These are phyloP conservation scores for Nakaseomyces sp. DNA, from an alignment of 1,139 yeast species.

Conservation along the genomic window DNA sequence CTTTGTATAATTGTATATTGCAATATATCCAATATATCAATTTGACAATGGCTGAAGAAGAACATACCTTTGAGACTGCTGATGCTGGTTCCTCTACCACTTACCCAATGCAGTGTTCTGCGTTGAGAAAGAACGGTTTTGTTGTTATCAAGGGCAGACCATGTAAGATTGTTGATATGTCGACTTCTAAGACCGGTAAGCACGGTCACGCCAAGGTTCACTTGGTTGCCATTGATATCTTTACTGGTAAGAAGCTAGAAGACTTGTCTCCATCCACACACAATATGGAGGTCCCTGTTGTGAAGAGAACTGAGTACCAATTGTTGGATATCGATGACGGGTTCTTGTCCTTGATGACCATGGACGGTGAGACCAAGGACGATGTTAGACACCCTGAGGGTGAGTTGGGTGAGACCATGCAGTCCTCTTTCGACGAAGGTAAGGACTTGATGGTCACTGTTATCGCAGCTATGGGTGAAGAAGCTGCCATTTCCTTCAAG, in stretches of 20 bases:
- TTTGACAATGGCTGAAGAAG: conserved; percentile 73
- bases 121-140: conserved; percentile 99
- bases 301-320: conserved; percentile 89
- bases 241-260: conserved; percentile 99
- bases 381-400: conserved; percentile 98
- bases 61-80: conserved; percentile 93
- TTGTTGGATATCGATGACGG: conserved; percentile 98
- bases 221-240: conserved; percentile 96
- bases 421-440: conserved; percentile 91
- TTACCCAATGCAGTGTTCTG: conserved; percentile 99
- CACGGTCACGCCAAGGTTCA: conserved; percentile 99
- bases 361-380: conserved; percentile 97
- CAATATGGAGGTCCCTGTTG: conserved; percentile 99
- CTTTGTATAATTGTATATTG: no score
- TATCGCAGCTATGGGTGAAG: conserved; percentile 98
- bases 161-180: conserved; percentile 99
- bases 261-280: conserved; percentile 99
- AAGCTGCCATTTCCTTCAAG: conserved; percentile 95
- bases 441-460: conserved; percentile 94
- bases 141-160: conserved; percentile 99
- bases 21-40: no score
- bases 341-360: conserved; percentile 92
- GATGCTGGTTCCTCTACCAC: conserved; percentile 99
- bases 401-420: conserved; percentile 88
- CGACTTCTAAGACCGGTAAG: conserved; percentile 99